Evolutionary conservation across 495 filamentous ascomycete genomes (phyloP).

Genomic region (Xylaria bambusicola): DNA sequence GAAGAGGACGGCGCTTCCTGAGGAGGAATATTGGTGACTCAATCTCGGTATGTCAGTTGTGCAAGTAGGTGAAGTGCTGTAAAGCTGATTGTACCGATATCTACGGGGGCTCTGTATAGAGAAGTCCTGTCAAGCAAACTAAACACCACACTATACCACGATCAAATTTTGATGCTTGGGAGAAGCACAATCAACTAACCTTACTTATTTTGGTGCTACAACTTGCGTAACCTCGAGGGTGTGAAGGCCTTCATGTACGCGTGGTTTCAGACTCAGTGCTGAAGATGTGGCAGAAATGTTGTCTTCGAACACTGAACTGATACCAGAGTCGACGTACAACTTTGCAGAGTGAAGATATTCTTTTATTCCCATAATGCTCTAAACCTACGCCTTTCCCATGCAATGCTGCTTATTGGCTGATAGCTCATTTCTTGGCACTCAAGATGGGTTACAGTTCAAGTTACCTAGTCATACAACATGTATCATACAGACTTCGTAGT

Average conservation of each 20-base stretch:
- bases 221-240: too few relatives aligned
- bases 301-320: too few relatives aligned
- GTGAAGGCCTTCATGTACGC: too few relatives aligned
- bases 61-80: neutral
- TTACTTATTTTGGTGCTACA: too few relatives aligned
- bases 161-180: too few relatives aligned
- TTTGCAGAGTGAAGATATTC: neutral
- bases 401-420: neutral
- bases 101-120: neutral
- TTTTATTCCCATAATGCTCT: neutral
- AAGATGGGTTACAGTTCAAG: neutral
- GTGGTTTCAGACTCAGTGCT: too few relatives aligned
- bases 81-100: neutral
- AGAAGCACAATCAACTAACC: too few relatives aligned
- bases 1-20: constrained; percentile 47
- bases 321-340: too few relatives aligned
- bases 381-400: neutral
- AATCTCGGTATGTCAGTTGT: neutral
- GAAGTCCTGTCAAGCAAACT: neutral
- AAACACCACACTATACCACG: neutral
- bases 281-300: too few relatives aligned
- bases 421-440: neutral
- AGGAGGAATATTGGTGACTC: neutral
- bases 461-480: neutral
- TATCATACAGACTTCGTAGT: constrained; percentile 1